These are phyloP conservation scores for Cordia subcordata DNA, from an alignment of 257 asterid genomes.

Conservation along the genomic window DNA sequence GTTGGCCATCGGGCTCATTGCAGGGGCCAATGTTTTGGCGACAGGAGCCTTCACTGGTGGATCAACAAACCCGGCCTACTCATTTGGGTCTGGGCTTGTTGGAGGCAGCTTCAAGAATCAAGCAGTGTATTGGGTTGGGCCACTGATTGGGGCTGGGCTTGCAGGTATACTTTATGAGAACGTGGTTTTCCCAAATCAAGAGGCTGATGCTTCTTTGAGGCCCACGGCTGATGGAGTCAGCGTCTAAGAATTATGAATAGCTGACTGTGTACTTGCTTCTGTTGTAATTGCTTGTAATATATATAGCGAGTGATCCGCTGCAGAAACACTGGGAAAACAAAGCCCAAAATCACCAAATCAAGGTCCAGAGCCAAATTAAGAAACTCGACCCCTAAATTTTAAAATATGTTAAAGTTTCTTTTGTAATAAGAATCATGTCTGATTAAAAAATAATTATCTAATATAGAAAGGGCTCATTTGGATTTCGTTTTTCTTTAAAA, in stretches of 20 bases:
- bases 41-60: conserved; percentile 83
- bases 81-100: conserved; percentile 59
- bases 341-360: no score
- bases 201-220: conserved; percentile 30
- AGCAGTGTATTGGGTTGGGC: conserved; percentile 85
- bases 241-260: background rate
- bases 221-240: conserved; percentile 11
- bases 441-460: no score
- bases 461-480: no score
- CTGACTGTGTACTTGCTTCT: no score
- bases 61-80: conserved; percentile 75
- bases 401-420: no score
- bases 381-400: no score
- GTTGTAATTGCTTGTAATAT: no score
- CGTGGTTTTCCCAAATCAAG: conserved; percentile 49
- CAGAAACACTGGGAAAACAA: no score
- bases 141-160: conserved; percentile 64
- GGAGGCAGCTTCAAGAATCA: conserved; percentile 77
- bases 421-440: no score
- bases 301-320: no score
- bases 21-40: conserved; percentile 79
- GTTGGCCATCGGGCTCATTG: conserved; percentile 51
- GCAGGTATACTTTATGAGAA: conserved; percentile 68
- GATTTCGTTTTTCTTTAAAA: no score
- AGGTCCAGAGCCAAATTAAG: no score